Evolutionary conservation across 805 yeast species (phyloP), one percentile per base, ranked within the genome.

Genomic region (Myxozyma geophila): DNA sequence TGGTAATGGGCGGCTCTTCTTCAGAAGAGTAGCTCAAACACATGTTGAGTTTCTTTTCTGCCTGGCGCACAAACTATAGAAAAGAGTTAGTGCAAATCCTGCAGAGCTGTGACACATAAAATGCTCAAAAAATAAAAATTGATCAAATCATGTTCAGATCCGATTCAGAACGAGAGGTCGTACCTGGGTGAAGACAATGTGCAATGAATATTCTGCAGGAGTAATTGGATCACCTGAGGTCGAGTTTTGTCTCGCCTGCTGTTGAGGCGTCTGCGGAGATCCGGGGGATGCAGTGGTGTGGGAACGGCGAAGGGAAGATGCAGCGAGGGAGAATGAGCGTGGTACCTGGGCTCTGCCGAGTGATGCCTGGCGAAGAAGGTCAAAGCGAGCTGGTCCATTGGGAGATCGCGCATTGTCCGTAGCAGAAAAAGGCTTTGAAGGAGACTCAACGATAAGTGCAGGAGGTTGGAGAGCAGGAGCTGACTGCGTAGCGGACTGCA

Each of bases 161-260:
- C 28, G 28, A 2, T 28, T 28, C 28, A 28, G 28, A 28, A 28
- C 2, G 28, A 28, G 28, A 19, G 13, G 35, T 53, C 74, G 35
- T 62, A 74, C 76, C 72, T 93, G 96, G 1, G 98, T 91, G 74
- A 96, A 96, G 47, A 96, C 82, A 33, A 96, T 92, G 75, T 96
- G 98, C 59, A 96, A 79, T 0, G 98, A 95, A 74, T 95, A 95
- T 71, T 92, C 98, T 0, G 93, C 87, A 0, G 92, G 90, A 35
- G 88, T 82, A 72, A 88, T 86, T 73, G 83, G 79, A 63, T 87
- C 90, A 48, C 33, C 49, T 15, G 43, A n/a, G 4, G 48, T 13
- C 19, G 52, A 43, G 12, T 21, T 17, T 39, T 46, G 61, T 9
- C 36, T 44, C 17, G 15, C 59, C 1, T 19, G 54, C 43, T 39